A percentile compares a stretch with the other conserved stretches of the same genome.
These are phyloP conservation scores for Suillus occidentalis DNA, from an alignment of 768 basidiomycete species.

Conservation along the genomic window DNA sequence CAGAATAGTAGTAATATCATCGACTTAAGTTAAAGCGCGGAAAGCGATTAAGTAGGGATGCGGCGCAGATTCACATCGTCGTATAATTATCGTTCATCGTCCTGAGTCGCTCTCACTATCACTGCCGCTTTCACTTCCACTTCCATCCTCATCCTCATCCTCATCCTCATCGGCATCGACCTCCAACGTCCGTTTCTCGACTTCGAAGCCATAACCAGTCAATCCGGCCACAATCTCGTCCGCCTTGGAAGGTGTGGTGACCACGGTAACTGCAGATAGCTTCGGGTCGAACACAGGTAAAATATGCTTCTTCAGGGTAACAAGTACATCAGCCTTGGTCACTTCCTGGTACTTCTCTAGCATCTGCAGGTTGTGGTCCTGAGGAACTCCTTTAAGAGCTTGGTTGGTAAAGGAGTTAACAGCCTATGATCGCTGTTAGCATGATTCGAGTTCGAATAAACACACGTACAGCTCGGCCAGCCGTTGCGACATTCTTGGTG, in stretches of 20 bases:
- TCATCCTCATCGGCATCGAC: conserved; percentile 53
- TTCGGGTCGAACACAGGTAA: conserved; percentile 80
- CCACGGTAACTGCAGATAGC: conserved; percentile 76
- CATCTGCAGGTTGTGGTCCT: conserved; percentile 72
- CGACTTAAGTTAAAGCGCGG: not conserved
- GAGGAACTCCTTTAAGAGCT: conserved; percentile 81
- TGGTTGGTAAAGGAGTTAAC: conserved; percentile 85
- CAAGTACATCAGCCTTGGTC: conserved; percentile 74
- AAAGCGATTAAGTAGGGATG: not conserved
- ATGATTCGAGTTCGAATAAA: conserved; percentile 1
- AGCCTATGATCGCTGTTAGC: conserved; percentile 49
- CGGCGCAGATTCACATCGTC: not conserved
- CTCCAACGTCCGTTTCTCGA: conserved; percentile 70
- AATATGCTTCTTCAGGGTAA: conserved; percentile 69
- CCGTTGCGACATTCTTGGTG: conserved; percentile 78
- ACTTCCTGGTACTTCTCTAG: conserved; percentile 79
- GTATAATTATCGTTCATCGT: not conserved
- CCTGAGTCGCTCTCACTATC: conserved; percentile 18
- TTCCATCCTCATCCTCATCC: no score
- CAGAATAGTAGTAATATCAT: not conserved
- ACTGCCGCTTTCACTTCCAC: conserved; percentile 32
- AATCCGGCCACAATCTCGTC: conserved; percentile 70
- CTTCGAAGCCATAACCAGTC: conserved; percentile 68
- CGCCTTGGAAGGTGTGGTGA: conserved; percentile 80
- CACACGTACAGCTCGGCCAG: conserved; percentile 75